phyloP scores from a whole-genome alignment of 2,329 filamentous ascomycete genomes.

The Ophiocordyceps camponoti-saundersi region DNA sequence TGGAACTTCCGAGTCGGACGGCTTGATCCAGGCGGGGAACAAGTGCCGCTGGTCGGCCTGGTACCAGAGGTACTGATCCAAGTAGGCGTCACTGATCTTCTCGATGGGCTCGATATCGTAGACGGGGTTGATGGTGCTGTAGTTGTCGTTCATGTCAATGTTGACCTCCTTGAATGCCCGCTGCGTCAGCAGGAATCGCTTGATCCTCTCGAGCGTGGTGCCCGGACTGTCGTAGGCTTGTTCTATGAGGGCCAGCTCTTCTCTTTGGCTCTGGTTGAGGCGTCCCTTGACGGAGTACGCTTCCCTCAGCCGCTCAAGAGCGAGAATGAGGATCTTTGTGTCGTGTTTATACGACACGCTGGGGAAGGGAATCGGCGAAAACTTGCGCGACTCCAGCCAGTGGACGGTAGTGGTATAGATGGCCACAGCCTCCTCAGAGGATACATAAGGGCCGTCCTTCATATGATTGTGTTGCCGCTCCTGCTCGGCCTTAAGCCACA shows the following conservation, averaged over 20 bases:
- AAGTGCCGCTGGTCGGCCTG: constrained; percentile 94
- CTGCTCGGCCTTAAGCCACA: constrained; percentile 97
- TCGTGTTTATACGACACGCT: constrained; percentile 99
- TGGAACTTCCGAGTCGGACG: constrained; percentile 92
- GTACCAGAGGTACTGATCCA: constrained; percentile 98
- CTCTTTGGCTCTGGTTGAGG: constrained; percentile 91
- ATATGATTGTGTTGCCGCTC: constrained; percentile 98
- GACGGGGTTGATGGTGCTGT: constrained; percentile 96
- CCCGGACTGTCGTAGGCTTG: constrained; percentile 97
- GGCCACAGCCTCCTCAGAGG: constrained; percentile 92
- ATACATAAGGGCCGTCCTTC: constrained; percentile 97
- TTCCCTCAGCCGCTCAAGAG: constrained; percentile 80
- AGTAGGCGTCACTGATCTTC: constrained; percentile 97
- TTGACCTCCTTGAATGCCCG: constrained; percentile 98
- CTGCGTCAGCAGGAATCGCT: constrained; percentile 91
- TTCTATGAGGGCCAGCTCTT: constrained; percentile 91
- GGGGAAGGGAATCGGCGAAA: constrained; percentile 95
- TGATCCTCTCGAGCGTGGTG: constrained; percentile 89
- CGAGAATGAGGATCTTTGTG: constrained; percentile 94
- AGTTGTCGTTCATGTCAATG: constrained; percentile 99
- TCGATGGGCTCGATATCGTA: constrained; percentile 98
- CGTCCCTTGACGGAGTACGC: constrained; percentile 96
- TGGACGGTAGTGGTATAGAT: constrained; percentile 99
- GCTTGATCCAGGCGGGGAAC: constrained; percentile 98
- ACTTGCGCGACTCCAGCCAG: constrained; percentile 96